These are phyloP conservation scores for Cadophora luteo-olivacea DNA, from an alignment of 2,329 filamentous ascomycete genomes.

Conservation along the genomic window DNA sequence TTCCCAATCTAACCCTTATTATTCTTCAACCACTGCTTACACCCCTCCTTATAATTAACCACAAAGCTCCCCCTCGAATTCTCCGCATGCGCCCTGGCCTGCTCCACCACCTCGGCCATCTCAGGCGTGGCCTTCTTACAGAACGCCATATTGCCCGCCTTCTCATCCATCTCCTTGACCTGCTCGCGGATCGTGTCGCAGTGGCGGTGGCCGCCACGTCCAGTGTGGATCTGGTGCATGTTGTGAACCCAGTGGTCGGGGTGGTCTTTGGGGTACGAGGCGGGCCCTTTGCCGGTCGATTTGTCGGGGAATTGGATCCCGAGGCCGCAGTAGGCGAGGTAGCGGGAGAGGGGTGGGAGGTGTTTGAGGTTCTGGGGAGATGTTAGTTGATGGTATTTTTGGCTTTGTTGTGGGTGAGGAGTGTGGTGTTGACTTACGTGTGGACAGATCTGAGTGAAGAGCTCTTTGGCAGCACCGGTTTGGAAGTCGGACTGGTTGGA, in stretches of 20 bases:
- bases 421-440: not conserved
- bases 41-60: constrained; percentile 1
- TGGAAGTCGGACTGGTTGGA: constrained; percentile 7
- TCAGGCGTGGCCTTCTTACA: not conserved
- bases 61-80: constrained; percentile 7
- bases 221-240: constrained; percentile 12
- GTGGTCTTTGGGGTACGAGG: not conserved
- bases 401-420: not conserved
- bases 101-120: not conserved
- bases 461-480: constrained; percentile 5
- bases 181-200: constrained; percentile 3
- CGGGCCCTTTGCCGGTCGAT: not conserved
- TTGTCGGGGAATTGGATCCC: constrained; percentile 12
- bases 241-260: constrained; percentile 12
- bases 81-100: constrained; percentile 5
- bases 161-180: constrained; percentile 9
- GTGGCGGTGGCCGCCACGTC: not conserved
- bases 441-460: constrained; percentile 12
- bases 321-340: constrained; percentile 14
- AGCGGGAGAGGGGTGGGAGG: constrained; percentile 2
- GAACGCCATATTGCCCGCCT: not conserved
- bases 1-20: not conserved
- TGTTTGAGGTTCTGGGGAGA: constrained; percentile 1
- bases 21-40: not conserved
- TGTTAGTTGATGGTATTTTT: not conserved